phyloP scores from a whole-genome alignment of 305 asterid species.

The Lippia alba region DNA sequence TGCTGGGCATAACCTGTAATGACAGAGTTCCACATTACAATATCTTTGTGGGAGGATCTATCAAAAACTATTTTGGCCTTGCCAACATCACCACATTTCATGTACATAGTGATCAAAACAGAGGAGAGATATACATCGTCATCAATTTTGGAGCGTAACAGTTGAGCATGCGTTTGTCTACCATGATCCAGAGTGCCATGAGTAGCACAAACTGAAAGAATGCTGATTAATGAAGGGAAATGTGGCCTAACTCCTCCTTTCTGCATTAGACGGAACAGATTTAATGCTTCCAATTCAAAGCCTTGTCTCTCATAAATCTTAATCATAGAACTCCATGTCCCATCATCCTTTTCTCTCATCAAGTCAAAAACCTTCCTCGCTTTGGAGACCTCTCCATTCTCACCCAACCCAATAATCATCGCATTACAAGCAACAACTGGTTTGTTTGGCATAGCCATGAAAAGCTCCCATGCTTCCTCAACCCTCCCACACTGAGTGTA shows the following conservation, averaged over 20 bases:
- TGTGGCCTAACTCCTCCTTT: constrained; percentile 52
- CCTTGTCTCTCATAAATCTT: constrained; percentile 67
- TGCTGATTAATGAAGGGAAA: constrained; percentile 63
- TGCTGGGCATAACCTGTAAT: constrained; percentile 75
- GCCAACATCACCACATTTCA: constrained; percentile 68
- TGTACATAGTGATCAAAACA: constrained; percentile 65
- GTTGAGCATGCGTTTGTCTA: constrained; percentile 63
- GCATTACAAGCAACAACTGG: constrained; percentile 65
- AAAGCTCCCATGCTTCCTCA: constrained; percentile 65
- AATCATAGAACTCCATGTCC: constrained; percentile 68
- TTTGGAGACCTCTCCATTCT: constrained; percentile 52
- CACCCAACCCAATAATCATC: constrained; percentile 60
- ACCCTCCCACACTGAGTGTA: constrained; percentile 67
- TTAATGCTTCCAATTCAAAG: constrained; percentile 62
- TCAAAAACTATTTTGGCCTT: constrained; percentile 61
- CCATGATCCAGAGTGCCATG: constrained; percentile 70
- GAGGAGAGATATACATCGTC: constrained; percentile 59
- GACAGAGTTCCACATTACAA: constrained; percentile 73
- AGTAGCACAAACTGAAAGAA: constrained; percentile 67
- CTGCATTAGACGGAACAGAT: constrained; percentile 61
- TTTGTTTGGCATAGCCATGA: constrained; percentile 54
- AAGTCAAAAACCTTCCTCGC: constrained; percentile 60
- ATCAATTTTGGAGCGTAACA: constrained; percentile 51
- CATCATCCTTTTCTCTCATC: constrained; percentile 62
- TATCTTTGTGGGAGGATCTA: constrained; percentile 51